A percentile compares a stretch with the other conserved stretches of the same genome.
Conservation (phyloP, 2,329 filamentous ascomycete genomes). For the Byssoonygena ceratinophila region DNA sequence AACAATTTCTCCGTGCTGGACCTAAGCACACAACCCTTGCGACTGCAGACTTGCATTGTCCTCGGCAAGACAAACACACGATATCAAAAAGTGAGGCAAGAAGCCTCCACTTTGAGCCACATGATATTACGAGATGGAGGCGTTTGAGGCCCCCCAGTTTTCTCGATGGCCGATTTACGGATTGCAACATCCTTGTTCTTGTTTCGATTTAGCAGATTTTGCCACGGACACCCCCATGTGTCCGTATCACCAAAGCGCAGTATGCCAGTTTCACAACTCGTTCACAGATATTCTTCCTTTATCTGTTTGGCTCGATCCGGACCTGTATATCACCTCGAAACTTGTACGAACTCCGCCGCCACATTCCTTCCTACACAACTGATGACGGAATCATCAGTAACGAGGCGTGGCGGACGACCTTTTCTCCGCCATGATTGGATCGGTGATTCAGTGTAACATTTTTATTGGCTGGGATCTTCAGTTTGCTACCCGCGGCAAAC, state of each 20-base stretch:
- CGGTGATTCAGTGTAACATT: not conserved
- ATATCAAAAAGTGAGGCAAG: constrained; percentile 1
- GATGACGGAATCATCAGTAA: not conserved
- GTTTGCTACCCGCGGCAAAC: not conserved
- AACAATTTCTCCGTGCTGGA: not conserved
- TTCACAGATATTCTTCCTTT: not conserved
- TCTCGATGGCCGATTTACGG: not conserved
- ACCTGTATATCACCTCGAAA: not conserved
- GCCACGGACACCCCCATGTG: not conserved
- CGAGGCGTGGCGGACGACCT: not conserved
- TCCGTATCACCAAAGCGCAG: not conserved
- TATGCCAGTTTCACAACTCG: not conserved
- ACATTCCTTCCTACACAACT: not conserved
- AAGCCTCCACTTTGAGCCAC: not conserved
- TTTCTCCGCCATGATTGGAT: not conserved
- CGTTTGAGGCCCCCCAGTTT: not conserved
- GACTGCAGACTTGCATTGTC: not conserved
- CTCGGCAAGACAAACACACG: not conserved
- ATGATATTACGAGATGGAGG: not conserved
- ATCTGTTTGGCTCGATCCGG: not conserved
- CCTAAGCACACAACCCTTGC: not conserved
- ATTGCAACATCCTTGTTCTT: not conserved
- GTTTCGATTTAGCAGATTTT: no score
- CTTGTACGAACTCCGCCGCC: not conserved
- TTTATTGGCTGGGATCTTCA: not conserved